Base-by-base conservation (phyloP, 106 monocot genomes). In the Acorus calamus region DNA sequence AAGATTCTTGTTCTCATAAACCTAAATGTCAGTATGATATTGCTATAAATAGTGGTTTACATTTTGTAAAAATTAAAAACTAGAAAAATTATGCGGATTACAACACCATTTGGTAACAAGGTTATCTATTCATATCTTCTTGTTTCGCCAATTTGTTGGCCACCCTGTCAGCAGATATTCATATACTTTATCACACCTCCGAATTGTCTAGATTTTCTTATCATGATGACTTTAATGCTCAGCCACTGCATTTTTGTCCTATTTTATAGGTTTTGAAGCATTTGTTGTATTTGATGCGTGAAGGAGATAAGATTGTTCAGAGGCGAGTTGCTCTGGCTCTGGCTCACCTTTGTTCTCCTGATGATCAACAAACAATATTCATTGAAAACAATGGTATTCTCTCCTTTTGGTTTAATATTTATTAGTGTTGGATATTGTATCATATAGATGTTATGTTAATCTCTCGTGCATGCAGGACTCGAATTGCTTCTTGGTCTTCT, bases 401-500 rank as follows among this genome's bases (percentile, higher is more conserved):
- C 9, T n/a, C 48, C 6, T 47, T 55, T 46, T 42, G 3, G 2
- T 11, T 4, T 2, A 47, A 49, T 56, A 10, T 3, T 55, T 71
- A 62, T 46, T 11, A 12, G 4, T 46, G 11, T 11, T 46, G 11
- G 28, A 7, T 14, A 28, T 42, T 13, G 5, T 59, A 11, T 43
- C 14, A 46, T 58, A 0, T 11, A 14, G 2, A 52, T 76, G 44
- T 8, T 49, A 11, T 14, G 49, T 45, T 64, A 50, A 53, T 60
- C 54, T 61, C 66, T 54, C 50, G 11, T 77, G 50, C 45, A 67
- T 76, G 41, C 61, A 94, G 98, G 98, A 0, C 88, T 98, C 56
- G 92, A 92, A 13, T 68, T 98, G 66, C 92, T 98, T 59, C 84
- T 98, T 64, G 88, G 83, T 69, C 75, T 92, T 72, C 74, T 98